A percentile compares a stretch with the other conserved stretches of the same genome.
Conservation (phyloP, 2,329 filamentous ascomycete species). For the Ceratocystis variospora region DNA sequence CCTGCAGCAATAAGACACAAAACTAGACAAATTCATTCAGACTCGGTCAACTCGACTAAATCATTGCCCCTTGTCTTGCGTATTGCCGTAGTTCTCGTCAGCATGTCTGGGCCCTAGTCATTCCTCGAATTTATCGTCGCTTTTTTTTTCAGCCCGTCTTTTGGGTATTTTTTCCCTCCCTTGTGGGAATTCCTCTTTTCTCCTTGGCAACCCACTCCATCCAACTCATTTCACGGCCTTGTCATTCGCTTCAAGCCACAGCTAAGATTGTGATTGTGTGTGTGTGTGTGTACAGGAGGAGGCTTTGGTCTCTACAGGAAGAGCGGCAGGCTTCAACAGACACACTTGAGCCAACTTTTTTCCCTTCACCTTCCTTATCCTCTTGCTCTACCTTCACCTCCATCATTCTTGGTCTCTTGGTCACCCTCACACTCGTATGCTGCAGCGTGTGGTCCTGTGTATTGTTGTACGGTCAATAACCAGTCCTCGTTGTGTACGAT, state of each 20-base stretch:
- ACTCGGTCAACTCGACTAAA: too few species aligned
- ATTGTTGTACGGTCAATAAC: background rate
- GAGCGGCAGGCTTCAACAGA: background rate
- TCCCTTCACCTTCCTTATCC: background rate
- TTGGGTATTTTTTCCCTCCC: background rate
- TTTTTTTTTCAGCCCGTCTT: conserved; percentile 7
- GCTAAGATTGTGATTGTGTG: conserved; percentile 2
- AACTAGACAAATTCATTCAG: too few species aligned
- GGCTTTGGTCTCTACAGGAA: background rate
- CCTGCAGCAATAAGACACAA: too few species aligned
- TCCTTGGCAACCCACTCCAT: conserved; percentile 1
- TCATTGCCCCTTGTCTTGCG: too few species aligned
- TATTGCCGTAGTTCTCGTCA: background rate
- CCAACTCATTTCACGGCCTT: conserved; percentile 2
- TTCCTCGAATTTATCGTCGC: background rate
- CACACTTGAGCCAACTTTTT: background rate
- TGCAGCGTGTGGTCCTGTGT: background rate
- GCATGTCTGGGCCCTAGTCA: background rate
- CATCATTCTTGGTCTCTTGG: background rate
- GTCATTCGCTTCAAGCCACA: conserved; percentile 9
- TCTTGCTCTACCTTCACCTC: background rate
- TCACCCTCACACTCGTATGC: background rate
- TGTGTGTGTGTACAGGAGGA: background rate
- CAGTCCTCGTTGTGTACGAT: background rate
- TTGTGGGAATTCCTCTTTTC: conserved; percentile 5